Evolutionary conservation across 2,329 filamentous ascomycete genomes (phyloP).

Genomic region (Chrysoporthe austroafricana): DNA sequence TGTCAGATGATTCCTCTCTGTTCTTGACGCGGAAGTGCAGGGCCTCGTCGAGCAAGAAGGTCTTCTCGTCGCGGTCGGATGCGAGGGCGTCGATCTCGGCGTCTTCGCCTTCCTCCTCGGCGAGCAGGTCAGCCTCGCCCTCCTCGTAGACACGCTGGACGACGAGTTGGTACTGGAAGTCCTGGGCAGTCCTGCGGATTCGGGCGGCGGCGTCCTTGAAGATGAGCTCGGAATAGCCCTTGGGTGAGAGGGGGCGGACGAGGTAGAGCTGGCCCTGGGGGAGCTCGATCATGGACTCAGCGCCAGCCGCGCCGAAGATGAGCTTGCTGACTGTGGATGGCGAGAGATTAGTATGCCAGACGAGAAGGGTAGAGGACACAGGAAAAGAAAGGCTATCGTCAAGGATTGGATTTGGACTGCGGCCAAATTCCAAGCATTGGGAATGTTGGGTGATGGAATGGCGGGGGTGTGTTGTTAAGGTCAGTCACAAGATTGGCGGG

Average conservation of each 20-base stretch:
- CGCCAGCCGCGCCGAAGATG: slow-evolving; percentile 83
- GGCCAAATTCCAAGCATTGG: neutral
- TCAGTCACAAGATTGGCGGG: slow-evolving; percentile 21
- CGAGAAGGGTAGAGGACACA: neutral
- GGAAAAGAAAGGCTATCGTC: neutral
- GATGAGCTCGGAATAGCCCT: slow-evolving; percentile 97
- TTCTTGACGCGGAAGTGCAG: slow-evolving; percentile 86
- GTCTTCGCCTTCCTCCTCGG: slow-evolving; percentile 87
- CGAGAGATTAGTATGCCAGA: slow-evolving; percentile 15
- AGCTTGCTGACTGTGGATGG: slow-evolving; percentile 80
- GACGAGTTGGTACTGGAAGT: slow-evolving; percentile 97
- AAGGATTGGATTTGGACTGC: slow-evolving; percentile 9
- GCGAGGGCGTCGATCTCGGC: slow-evolving; percentile 73
- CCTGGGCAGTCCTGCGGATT: slow-evolving; percentile 89
- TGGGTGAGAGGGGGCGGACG: slow-evolving; percentile 90
- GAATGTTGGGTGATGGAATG: neutral
- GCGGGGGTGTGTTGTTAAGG: neutral
- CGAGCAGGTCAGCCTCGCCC: slow-evolving; percentile 89
- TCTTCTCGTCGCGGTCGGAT: slow-evolving; percentile 93
- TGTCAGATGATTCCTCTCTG: slow-evolving; percentile 73
- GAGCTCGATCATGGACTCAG: slow-evolving; percentile 93
- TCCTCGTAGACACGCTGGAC: slow-evolving; percentile 97
- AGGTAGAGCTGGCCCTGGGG: slow-evolving; percentile 96
- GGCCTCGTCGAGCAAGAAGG: slow-evolving; percentile 90
- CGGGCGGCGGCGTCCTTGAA: slow-evolving; percentile 95